Evolutionary conservation across 306 rosid species (phyloP).

Genomic region (Arachis hypogaea): DNA sequence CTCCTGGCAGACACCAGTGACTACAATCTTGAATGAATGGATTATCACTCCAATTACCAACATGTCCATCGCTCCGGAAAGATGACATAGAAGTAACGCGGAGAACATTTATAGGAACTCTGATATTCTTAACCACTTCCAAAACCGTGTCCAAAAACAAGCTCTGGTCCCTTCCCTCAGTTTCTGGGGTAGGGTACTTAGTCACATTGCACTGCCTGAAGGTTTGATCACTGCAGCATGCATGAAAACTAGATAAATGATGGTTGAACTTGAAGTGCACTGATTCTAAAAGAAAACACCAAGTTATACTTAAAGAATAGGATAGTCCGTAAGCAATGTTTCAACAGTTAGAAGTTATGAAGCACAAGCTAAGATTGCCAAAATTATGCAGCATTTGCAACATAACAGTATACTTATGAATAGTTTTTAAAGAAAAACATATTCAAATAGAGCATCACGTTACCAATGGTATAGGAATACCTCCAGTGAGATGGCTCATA

Average conservation of each 20-base stretch:
- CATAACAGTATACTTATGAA: constrained; percentile 5
- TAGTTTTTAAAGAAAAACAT: constrained; percentile 22
- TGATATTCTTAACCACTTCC: constrained; percentile 58
- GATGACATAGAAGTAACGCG: constrained; percentile 79
- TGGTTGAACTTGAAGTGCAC: constrained; percentile 23
- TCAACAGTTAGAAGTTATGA: constrained; percentile 15
- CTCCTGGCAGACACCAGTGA: constrained; percentile 94
- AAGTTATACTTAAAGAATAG: constrained; percentile 3
- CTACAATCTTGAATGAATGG: constrained; percentile 69
- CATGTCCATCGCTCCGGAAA: constrained; percentile 81
- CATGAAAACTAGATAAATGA: constrained; percentile 39
- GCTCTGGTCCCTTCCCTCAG: constrained; percentile 57
- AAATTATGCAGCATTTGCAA: constrained; percentile 6
- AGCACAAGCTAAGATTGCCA: constrained; percentile 7
- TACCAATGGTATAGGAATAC: constrained; percentile 50
- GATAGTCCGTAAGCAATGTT: constrained; percentile 9
- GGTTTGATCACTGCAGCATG: constrained; percentile 60
- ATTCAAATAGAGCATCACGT: constrained; percentile 27
- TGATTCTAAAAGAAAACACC: constrained; percentile 24
- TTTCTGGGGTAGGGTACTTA: constrained; percentile 49
- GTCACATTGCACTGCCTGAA: constrained; percentile 63
- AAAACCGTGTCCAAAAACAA: constrained; percentile 60
- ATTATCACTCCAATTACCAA: constrained; percentile 75
- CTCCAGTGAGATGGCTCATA: constrained; percentile 93
- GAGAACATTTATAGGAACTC: constrained; percentile 56